Base-by-base conservation (phyloP, 768 basidiomycete genomes). In the Strobilomyces confusus region DNA sequence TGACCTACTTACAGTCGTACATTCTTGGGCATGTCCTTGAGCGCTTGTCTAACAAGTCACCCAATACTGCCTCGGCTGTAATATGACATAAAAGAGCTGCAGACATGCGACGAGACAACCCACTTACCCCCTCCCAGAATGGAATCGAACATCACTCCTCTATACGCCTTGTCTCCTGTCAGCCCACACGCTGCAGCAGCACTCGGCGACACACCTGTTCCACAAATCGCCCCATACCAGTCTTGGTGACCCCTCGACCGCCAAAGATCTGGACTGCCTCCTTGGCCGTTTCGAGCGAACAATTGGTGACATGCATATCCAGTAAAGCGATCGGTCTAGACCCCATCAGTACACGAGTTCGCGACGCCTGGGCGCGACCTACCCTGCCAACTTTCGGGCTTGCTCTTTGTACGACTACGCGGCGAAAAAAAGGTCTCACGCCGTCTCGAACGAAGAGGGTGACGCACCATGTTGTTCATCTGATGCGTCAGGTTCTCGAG, bases 261-360 rank as follows among this genome's bases (percentile, higher is more conserved):
- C 91, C 91, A 59, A 92, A 93, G 56, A 94, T 81, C 71, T 89
- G 86, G 4, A 92, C 88, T 17, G 92, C 90, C 51, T 83, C 81
- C 45, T 73, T 71, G 4, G 80, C 77, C 17, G 81, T 80, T 49
- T 51, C 49, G 9, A 36, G 9, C 9, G 49, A 23, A 26, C 73
- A 73, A 29, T 75, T 71, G n/a, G 81, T 84, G 19, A 71, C 65
- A 55, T 79, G 75, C 75, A 78, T 77, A 73, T 84, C 84, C 60
- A 84, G 64, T 63, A 84, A 70, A 23, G 70, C 81, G 55, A 84
- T 82, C 49, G 80, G 81, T 5, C 73, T 71, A 26, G 30, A 51
- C 17, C 41, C 17, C 40, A 41, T 36, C 37, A 26, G 44, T 15
- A 41, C 29, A 46, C n/a, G n/a, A 29, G 40, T 29, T 15, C 33